phyloP scores from a whole-genome alignment of 495 filamentous ascomycete species.

The Zalerion maritima region DNA sequence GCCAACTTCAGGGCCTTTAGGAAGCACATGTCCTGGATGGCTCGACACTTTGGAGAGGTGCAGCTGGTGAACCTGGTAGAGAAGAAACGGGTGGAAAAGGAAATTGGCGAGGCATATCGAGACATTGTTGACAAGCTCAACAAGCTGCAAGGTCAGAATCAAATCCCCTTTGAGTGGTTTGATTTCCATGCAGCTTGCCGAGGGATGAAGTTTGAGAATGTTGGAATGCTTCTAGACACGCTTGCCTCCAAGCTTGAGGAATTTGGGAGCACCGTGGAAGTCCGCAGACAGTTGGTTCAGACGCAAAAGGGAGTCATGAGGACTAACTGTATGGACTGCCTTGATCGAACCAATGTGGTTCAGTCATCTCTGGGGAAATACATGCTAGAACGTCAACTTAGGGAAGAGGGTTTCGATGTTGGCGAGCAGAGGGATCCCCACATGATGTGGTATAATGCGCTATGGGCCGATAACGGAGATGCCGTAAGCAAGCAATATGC shows the following conservation, averaged over 20 bases:
- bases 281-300: slow-evolving; percentile 28
- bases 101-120: slow-evolving; percentile 65
- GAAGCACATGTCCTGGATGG: slow-evolving; percentile 57
- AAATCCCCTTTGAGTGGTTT: slow-evolving; percentile 70
- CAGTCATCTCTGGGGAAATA: slow-evolving; percentile 72
- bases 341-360: slow-evolving; percentile 86
- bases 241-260: slow-evolving; percentile 47
- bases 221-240: slow-evolving; percentile 56
- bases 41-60: slow-evolving; percentile 52
- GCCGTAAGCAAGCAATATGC: slow-evolving; percentile 64
- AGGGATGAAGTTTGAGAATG: slow-evolving; percentile 95
- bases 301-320: slow-evolving; percentile 62
- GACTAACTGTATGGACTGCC: slow-evolving; percentile 96
- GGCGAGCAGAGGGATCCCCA: slow-evolving; percentile 51
- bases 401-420: slow-evolving; percentile 57
- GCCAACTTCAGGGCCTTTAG: slow-evolving; percentile 65
- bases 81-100: slow-evolving; percentile 63
- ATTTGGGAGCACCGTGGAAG: slow-evolving; percentile 48
- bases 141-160: slow-evolving; percentile 27
- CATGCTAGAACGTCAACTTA: slow-evolving; percentile 62
- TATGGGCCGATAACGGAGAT: slow-evolving; percentile 92
- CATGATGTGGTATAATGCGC: slow-evolving; percentile 80
- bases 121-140: slow-evolving; percentile 47
- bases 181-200: slow-evolving; percentile 85
- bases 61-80: slow-evolving; percentile 79